Conservation (phyloP, 202 grass and related monocot genomes). For the Panicum hallii region DNA sequence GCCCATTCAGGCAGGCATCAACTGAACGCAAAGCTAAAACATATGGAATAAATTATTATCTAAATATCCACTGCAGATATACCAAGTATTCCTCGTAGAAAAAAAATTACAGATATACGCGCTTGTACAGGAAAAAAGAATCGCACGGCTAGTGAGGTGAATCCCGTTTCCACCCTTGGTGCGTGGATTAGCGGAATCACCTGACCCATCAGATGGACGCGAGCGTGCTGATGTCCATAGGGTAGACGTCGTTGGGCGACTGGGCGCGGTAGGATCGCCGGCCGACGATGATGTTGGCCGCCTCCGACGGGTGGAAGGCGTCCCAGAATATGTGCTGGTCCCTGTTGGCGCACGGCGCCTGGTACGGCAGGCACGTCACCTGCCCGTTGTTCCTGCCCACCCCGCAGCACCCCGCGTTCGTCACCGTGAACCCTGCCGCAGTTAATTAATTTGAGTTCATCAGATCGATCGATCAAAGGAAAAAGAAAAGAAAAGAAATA, state of each 20-base stretch:
- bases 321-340: slow-evolving; percentile 92
- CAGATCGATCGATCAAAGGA: not conserved
- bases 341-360: slow-evolving; percentile 75
- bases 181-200: not conserved
- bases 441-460: not conserved
- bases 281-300: slow-evolving; percentile 80
- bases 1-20: not conserved
- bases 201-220: slow-evolving; percentile 54
- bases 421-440: slow-evolving; percentile 57
- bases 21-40: not conserved
- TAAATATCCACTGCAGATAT: slow-evolving; percentile 4
- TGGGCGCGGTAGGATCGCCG: slow-evolving; percentile 74
- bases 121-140: slow-evolving; percentile 26
- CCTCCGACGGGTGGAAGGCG: slow-evolving; percentile 85
- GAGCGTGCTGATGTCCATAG: slow-evolving; percentile 82
- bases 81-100: not conserved
- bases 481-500: not conserved
- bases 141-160: not conserved
- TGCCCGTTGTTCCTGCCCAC: slow-evolving; percentile 99
- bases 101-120: not conserved
- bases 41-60: slow-evolving; percentile 37
- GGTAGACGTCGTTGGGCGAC: slow-evolving; percentile 73
- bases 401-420: slow-evolving; percentile 86
- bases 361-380: slow-evolving; percentile 90
- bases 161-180: not conserved